Evolutionary conservation across 805 yeast genomes (phyloP).

Genomic region (Hanseniaspora taiwanica): DNA sequence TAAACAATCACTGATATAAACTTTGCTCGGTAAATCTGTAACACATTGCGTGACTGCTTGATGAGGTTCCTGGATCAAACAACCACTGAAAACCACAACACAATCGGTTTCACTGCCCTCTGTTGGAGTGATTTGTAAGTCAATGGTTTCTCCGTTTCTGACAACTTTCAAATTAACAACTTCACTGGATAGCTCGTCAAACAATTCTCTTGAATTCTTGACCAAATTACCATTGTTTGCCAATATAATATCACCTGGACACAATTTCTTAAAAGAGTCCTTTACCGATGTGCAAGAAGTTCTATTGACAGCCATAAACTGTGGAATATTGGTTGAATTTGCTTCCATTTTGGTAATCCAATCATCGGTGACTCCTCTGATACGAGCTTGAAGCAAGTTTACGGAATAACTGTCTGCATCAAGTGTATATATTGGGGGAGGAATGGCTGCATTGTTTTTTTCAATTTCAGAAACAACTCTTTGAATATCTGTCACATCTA

Average conservation of each 20-base stretch:
- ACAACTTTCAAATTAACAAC: conserved; percentile 48
- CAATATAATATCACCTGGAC: conserved; percentile 65
- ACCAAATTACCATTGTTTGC: conserved; percentile 55
- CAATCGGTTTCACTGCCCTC: conserved; percentile 51
- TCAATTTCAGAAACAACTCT: conserved; percentile 44
- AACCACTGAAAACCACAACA: conserved; percentile 73
- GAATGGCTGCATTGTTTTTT: conserved; percentile 16
- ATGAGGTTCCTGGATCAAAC: conserved; percentile 76
- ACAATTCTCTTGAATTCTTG: conserved; percentile 54
- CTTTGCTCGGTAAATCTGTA: conserved; percentile 63
- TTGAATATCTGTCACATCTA: conserved; percentile 56
- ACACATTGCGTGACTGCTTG: conserved; percentile 82
- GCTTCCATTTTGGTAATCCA: conserved; percentile 65
- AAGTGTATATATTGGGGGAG: conserved; percentile 50
- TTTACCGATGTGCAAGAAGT: conserved; percentile 39
- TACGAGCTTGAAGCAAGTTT: conserved; percentile 61
- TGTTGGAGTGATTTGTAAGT: conserved; percentile 50
- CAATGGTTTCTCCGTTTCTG: conserved; percentile 53
- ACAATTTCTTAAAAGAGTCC: conserved; percentile 13
- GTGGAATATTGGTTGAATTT: conserved; percentile 49
- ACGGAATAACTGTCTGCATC: conserved; percentile 69
- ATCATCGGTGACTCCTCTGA: conserved; percentile 74
- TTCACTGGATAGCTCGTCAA: conserved; percentile 29
- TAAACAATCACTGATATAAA: conserved; percentile 64
- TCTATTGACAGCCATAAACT: conserved; percentile 58